Evolutionary conservation across 2,329 filamentous ascomycete species (phyloP), one percentile per base, ranked within the genome.

Genomic region (Pseudomassariella vexata): DNA sequence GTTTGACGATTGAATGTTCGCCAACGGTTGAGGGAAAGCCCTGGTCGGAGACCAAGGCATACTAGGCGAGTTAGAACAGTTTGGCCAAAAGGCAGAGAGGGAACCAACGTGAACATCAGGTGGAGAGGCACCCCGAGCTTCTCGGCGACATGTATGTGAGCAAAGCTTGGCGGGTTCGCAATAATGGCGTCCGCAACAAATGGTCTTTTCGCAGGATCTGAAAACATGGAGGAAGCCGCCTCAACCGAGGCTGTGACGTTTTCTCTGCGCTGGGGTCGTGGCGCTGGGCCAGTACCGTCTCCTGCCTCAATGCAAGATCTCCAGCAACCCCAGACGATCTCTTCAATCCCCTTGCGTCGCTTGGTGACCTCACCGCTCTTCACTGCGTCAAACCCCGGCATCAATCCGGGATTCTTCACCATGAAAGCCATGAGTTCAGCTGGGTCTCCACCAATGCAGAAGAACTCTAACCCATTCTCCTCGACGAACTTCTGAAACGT

Each of bases 11-110:
- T 85, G 74, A 35, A 94, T 80, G 42, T 92, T 90, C 0, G 87
- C 86, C 16, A 95, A 65, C 0, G 88, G 88, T 47, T 95, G 88
- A 1, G 86, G 85, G 44, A 94, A 94, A 0, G 82, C 76, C 51
- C 85, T 79, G 1, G 88, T 94, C 0, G 87, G 82, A 2, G 85
- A 85, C 82, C 86, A 94, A 0, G 88, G 88, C 86, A 95, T 94
- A 2, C 50, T 52, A 49, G 6, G 2, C 39, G 23, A 30, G 37
- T 41, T 19, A 45, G 35, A 14, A 6, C 19, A 12, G 12, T 14
- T 6, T 5, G 8, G 17, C 12, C 11, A 28, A 3, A 24, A 5
- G 21, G 19, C 5, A 17, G 5, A 9, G 10, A 33, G 53, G 6
- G 30, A 7, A 49, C 52, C 46, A 37, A 48, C 55, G 84, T 89